phyloP scores from a whole-genome alignment of 345 rosid genomes.

The Psidium friedrichsthalianum region DNA sequence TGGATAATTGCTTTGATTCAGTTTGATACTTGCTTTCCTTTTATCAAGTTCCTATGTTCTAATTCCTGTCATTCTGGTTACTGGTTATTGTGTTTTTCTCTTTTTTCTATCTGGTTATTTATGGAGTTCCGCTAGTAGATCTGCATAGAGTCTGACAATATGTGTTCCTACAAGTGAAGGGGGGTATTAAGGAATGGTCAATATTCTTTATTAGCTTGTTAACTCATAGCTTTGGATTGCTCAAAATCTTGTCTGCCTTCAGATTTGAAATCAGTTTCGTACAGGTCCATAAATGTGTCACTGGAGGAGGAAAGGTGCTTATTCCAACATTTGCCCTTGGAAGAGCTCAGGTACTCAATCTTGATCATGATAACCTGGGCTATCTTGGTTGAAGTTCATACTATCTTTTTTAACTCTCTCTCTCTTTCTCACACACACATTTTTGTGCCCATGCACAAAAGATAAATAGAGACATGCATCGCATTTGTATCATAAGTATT shows the following conservation, averaged over 20 bases:
- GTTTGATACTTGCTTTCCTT: neutral
- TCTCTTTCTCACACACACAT: neutral
- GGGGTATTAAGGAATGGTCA: neutral
- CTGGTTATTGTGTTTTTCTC: neutral
- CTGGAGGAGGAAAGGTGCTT: conserved; percentile 90
- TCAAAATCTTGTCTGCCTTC: neutral
- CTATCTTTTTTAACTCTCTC: neutral
- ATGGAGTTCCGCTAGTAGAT: neutral
- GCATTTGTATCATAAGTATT: neutral
- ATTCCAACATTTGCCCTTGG: conserved; percentile 97
- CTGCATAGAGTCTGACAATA: neutral
- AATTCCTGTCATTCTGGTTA: neutral
- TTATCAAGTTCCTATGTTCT: neutral
- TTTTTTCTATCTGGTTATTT: neutral
- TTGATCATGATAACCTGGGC: neutral
- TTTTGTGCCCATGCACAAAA: neutral
- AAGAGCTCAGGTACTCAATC: conserved; percentile 74
- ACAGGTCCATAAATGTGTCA: conserved; percentile 87
- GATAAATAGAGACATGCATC: neutral
- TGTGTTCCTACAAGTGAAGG: neutral
- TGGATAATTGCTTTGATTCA: neutral
- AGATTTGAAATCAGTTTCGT: neutral
- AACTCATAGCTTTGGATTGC: neutral
- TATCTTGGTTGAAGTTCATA: neutral
- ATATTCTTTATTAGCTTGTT: neutral